Evolutionary conservation across 352 stramenopile genomes (phyloP), one percentile per base, ranked within the genome.

Genomic region (Pythium graminicola): DNA sequence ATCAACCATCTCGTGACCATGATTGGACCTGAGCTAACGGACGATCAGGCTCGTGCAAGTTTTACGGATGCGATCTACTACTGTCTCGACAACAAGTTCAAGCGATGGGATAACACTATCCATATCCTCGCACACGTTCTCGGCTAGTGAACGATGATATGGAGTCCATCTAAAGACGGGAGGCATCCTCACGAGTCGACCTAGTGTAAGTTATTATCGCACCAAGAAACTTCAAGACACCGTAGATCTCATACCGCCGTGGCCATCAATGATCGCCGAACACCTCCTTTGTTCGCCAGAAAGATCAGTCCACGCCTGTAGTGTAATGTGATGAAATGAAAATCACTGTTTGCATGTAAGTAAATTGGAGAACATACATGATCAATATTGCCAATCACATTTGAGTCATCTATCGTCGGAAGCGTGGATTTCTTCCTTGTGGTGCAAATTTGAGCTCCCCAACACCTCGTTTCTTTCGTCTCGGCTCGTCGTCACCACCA

Each of bases 61-160:
- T 90, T 94, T 39, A 80, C 73, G 38, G 68, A 89, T 40, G 80
- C 77, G 24, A 89, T 94, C 58, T 67, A 87, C 50, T 84, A 86
- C 63, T 94, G 83, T 32, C 62, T 92, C 41, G 76, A 86, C 54
- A 85, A 72, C 69, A 82, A 82, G 35, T 93, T 91, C 73, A 94
- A 92, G 67, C 79, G 81, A 44, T 76, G 92, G 57, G 84, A 94
- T 67, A 94, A 94, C 60, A 87, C 81, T 19, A 76, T 95, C 58
- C 84, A 95, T 68, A 82, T 85, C 54, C 46, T 86, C 29, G 65
- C 72, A 24, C 76, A 86, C 55, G 31, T 75, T n/a, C 59, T 85
- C 22, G 60, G 57, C 42, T 76, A 75, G 31, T 46, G 16, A 20
- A 32, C 17, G 20, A 50, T 16, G 9, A 6, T 23, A n/a, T n/a